Conservation (phyloP, 176 grass and related monocot genomes). For the Aegilops sharonensis region DNA sequence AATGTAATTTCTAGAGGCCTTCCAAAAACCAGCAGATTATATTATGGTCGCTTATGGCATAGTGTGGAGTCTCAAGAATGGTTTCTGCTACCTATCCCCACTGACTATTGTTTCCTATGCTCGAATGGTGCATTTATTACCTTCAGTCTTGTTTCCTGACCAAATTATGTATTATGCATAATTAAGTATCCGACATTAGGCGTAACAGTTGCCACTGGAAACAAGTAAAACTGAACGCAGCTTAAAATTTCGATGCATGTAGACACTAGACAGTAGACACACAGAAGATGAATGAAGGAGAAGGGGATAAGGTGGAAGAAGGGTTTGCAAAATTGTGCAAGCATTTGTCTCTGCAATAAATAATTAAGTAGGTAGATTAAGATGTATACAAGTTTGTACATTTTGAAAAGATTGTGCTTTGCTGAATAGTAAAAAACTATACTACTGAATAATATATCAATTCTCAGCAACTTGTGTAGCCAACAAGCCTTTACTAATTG, state of each 20-base stretch:
- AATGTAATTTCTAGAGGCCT: background rate
- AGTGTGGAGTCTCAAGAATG: background rate
- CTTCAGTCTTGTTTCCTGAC: background rate
- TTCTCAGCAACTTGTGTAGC: background rate
- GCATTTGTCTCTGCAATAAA: background rate
- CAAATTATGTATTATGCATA: background rate
- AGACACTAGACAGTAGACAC: background rate
- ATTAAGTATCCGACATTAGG: background rate
- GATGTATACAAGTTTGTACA: background rate
- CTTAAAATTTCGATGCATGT: background rate
- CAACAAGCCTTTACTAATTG: background rate
- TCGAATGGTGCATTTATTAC: background rate
- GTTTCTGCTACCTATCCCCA: background rate
- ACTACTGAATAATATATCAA: background rate
- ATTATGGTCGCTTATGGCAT: background rate
- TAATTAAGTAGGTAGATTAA: conserved; percentile 1
- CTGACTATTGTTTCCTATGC: background rate
- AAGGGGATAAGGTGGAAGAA: background rate
- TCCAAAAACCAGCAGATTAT: background rate
- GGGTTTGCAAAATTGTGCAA: background rate
- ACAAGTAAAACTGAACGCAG: background rate
- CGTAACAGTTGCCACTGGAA: background rate
- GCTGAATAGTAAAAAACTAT: background rate
- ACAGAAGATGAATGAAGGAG: background rate
- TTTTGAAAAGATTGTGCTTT: background rate